A percentile compares a stretch with the other conserved stretches of the same genome.
phyloP scores from a whole-genome alignment of 2,329 filamentous ascomycete genomes.

The Biscogniauxia marginata region DNA sequence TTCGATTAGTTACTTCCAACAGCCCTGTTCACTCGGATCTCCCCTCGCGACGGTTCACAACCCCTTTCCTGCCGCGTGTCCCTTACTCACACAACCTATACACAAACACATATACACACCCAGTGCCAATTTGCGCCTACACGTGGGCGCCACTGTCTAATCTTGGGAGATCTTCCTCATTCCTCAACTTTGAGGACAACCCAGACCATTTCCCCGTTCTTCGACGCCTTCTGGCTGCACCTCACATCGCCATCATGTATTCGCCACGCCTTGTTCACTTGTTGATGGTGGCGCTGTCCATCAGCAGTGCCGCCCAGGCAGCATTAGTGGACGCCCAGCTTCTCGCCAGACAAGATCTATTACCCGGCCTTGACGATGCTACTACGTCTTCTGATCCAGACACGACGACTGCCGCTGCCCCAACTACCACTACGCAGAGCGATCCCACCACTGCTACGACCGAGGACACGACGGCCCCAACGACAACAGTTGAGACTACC shows the following conservation, averaged over 20 bases:
- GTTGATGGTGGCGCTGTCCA: constrained; percentile 48
- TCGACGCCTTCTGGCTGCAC: too few relatives aligned
- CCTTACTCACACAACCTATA: not conserved
- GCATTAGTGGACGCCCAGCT: constrained; percentile 32
- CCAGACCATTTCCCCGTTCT: not conserved
- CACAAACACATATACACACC: not conserved
- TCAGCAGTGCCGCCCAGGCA: constrained; percentile 46
- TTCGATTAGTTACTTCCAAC: too few relatives aligned
- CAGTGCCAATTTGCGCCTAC: not conserved
- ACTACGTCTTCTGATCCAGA: not conserved
- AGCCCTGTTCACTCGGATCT: not conserved
- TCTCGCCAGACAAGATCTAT: constrained; percentile 23
- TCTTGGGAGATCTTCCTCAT: not conserved
- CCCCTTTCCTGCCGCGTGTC: not conserved
- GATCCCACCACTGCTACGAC: not conserved
- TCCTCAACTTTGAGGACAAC: not conserved
- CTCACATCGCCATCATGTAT: constrained; percentile 42
- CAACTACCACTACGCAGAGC: not conserved
- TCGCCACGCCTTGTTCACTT: constrained; percentile 44
- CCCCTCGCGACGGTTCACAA: not conserved
- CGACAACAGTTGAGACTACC: not conserved
- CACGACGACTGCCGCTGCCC: not conserved
- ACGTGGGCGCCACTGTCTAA: not conserved
- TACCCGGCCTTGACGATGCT: constrained; percentile 24
- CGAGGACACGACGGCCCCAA: not conserved